phyloP scores from a whole-genome alignment of 2,329 filamentous ascomycete genomes.

The Coniosporium tulheliwenetii region DNA sequence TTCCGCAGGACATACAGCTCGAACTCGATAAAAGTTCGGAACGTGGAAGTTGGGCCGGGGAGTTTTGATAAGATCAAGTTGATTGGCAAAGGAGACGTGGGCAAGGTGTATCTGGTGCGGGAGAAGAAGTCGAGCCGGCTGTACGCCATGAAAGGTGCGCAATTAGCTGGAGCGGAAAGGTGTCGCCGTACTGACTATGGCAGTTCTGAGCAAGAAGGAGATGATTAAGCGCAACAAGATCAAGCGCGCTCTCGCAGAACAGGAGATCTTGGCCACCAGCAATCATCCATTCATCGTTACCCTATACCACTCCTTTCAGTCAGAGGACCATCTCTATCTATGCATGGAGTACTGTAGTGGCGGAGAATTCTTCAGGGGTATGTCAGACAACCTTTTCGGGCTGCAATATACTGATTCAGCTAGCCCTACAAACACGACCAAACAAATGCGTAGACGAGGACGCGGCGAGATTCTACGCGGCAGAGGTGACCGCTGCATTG shows the following conservation, averaged over 20 bases:
- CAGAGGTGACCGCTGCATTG: slow-evolving; percentile 87
- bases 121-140: slow-evolving; percentile 94
- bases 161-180: neutral
- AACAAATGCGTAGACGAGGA: slow-evolving; percentile 97
- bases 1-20: slow-evolving; percentile 96
- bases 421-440: slow-evolving; percentile 80
- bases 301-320: slow-evolving; percentile 97
- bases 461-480: slow-evolving; percentile 91
- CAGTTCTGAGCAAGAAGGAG: slow-evolving; percentile 97
- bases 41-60: slow-evolving; percentile 86
- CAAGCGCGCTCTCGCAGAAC: slow-evolving; percentile 91
- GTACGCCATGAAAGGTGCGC: slow-evolving; percentile 95
- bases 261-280: slow-evolving; percentile 94
- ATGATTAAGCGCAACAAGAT: slow-evolving; percentile 99
- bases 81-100: slow-evolving; percentile 96
- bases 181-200: slow-evolving; percentile 11
- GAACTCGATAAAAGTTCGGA: slow-evolving; percentile 96
- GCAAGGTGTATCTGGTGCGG: slow-evolving; percentile 91
- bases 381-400: slow-evolving; percentile 4
- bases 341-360: slow-evolving; percentile 99
- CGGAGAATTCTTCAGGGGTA: slow-evolving; percentile 83
- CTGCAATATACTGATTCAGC: slow-evolving; percentile 5
- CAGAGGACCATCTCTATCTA: slow-evolving; percentile 94
- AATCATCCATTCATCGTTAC: slow-evolving; percentile 99
- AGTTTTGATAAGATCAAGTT: slow-evolving; percentile 99